These are phyloP conservation scores for Phlebiopsis flavidoalba DNA, from an alignment of 768 basidiomycete species.

Conservation along the genomic window DNA sequence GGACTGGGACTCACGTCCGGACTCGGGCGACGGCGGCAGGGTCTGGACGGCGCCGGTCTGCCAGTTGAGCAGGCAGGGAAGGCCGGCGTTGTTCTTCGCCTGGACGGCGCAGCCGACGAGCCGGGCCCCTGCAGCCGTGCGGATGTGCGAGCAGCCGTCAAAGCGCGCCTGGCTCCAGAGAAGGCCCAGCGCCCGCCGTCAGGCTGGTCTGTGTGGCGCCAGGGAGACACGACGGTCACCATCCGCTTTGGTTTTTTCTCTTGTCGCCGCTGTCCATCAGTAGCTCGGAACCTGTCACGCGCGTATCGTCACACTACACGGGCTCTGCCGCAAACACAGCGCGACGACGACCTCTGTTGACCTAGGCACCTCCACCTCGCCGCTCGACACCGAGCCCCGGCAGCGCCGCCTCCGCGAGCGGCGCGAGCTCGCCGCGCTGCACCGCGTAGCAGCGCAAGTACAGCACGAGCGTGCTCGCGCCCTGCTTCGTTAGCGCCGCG, in stretches of 20 bases:
- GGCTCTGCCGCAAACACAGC: slow-evolving; percentile 11
- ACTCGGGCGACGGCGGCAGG: slow-evolving; percentile 1
- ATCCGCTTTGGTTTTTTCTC: no score
- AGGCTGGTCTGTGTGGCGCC: not conserved
- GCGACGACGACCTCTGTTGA: slow-evolving; percentile 6
- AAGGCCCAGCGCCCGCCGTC: no score
- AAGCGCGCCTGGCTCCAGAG: slow-evolving; percentile 8
- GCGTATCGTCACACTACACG: slow-evolving; percentile 5
- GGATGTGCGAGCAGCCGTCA: slow-evolving; percentile 8
- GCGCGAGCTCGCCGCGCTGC: not conserved
- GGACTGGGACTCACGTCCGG: not conserved
- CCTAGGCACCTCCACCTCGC: slow-evolving; percentile 13
- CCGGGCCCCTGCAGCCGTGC: slow-evolving; percentile 5
- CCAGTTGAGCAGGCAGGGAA: slow-evolving; percentile 11
- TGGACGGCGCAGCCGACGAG: slow-evolving; percentile 6
- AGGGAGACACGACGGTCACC: slow-evolving; percentile 9
- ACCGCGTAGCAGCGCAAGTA: slow-evolving; percentile 1
- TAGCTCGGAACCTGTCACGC: not conserved
- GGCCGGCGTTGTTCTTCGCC: not conserved
- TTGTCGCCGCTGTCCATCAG: not conserved
- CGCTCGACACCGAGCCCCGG: slow-evolving; percentile 11
- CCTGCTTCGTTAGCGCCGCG: not conserved
- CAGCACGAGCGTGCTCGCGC: slow-evolving; percentile 3
- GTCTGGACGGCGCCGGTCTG: slow-evolving; percentile 6
- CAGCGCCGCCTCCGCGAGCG: not conserved